These are phyloP conservation scores for Eragrostis tef DNA, from an alignment of 202 grass and related monocot species.

Conservation along the genomic window DNA sequence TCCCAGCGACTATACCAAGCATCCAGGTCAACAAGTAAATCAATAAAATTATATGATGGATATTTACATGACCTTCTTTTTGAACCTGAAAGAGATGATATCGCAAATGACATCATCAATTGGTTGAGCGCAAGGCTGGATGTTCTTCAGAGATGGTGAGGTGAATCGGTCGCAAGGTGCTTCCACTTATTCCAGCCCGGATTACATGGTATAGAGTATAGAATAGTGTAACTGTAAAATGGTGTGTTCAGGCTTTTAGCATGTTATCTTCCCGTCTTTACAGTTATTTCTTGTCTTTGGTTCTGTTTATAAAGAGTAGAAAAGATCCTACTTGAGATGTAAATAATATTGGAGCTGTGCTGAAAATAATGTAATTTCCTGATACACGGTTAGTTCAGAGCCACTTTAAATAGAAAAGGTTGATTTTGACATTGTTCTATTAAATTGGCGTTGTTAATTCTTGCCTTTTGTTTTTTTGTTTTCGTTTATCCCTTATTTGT, in stretches of 20 bases:
- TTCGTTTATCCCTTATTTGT: not conserved
- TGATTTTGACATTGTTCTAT: constrained; percentile 7
- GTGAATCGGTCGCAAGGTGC: constrained; percentile 34
- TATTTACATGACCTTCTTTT: constrained; percentile 94
- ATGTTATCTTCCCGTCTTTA: not conserved
- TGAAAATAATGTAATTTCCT: constrained; percentile 46
- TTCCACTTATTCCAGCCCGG: constrained; percentile 37
- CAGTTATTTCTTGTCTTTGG: constrained; percentile 13
- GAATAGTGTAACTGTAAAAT: constrained; percentile 42
- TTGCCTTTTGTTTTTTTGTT: not conserved
- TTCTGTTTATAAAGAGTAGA: constrained; percentile 34
- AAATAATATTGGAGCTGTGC: constrained; percentile 33
- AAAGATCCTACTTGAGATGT: constrained; percentile 43
- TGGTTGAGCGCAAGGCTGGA: constrained; percentile 70
- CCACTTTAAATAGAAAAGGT: constrained; percentile 19
- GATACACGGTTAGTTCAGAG: constrained; percentile 20
- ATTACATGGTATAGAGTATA: constrained; percentile 38
- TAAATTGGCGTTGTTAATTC: constrained; percentile 6
- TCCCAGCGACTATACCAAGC: constrained; percentile 66
- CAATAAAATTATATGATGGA: constrained; percentile 76
- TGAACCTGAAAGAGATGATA: constrained; percentile 81
- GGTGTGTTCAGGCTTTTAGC: not conserved
- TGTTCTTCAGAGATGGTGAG: constrained; percentile 52
- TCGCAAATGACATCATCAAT: constrained; percentile 78
- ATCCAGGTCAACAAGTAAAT: constrained; percentile 69